Evolutionary conservation across 1,284 basidiomycete genomes (phyloP).

Genomic region (Phenoliferia sp.): DNA sequence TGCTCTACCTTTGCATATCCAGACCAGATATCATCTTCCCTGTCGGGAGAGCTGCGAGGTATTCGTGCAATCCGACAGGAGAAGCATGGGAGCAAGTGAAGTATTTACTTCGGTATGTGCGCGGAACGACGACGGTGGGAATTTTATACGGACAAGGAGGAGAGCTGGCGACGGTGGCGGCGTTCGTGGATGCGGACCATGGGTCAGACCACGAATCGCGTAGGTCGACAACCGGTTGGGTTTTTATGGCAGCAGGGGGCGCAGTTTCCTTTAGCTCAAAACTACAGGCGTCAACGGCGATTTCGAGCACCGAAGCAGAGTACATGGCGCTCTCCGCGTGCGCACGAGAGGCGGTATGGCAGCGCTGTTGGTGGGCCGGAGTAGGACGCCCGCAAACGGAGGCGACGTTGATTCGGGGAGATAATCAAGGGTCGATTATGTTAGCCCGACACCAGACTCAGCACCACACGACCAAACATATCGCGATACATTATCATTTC

Average conservation of each 20-base stretch:
- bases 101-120: conserved; percentile 47
- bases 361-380: conserved; percentile 36
- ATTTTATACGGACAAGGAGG: conserved; percentile 31
- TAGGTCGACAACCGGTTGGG: conserved; percentile 45
- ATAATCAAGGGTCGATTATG: conserved; percentile 38
- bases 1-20: conserved; percentile 47
- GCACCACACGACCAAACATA: conserved; percentile 38
- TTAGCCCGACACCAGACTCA: conserved; percentile 31
- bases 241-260: conserved; percentile 39
- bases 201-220: conserved; percentile 40
- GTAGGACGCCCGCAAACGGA: conserved; percentile 25
- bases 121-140: conserved; percentile 48
- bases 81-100: conserved; percentile 47
- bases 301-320: conserved; percentile 47
- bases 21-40: conserved; percentile 48
- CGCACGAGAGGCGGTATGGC: conserved; percentile 45
- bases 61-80: conserved; percentile 30
- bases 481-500: conserved; percentile 38
- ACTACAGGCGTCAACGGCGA: conserved; percentile 43
- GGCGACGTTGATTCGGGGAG: conserved; percentile 28
- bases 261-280: conserved; percentile 46
- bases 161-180: conserved; percentile 34
- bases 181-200: conserved; percentile 49
- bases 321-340: conserved; percentile 51
- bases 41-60: conserved; percentile 44